phyloP scores from a whole-genome alignment of 2,329 filamentous ascomycete species.

The Trichoderma lentiforme region DNA sequence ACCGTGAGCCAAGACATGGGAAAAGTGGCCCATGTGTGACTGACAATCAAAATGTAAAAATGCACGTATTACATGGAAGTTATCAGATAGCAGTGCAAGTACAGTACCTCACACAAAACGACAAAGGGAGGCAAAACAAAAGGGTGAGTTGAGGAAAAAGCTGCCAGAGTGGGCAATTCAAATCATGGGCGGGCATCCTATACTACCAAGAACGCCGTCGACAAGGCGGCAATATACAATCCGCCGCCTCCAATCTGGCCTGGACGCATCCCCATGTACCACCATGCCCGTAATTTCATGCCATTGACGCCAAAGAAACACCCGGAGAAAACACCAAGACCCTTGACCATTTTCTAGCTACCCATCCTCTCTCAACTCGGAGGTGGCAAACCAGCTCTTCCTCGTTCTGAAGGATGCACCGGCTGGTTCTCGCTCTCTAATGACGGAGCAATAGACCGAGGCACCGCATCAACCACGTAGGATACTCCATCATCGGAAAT shows the following conservation, averaged over 20 bases:
- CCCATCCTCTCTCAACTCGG: conserved; percentile 8
- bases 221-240: not conserved
- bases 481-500: conserved; percentile 70
- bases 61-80: not conserved
- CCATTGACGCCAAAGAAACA: not conserved
- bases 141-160: not conserved
- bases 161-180: not conserved
- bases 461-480: conserved; percentile 67
- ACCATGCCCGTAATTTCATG: not conserved
- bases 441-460: conserved; percentile 57
- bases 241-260: not conserved
- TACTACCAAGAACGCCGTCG: conserved; percentile 7
- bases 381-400: conserved; percentile 22
- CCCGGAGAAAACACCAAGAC: not conserved
- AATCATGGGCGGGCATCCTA: not conserved
- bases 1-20: not conserved
- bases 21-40: not conserved
- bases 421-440: conserved; percentile 48
- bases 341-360: not conserved
- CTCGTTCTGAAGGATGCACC: conserved; percentile 48
- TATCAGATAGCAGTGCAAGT: not conserved
- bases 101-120: not conserved
- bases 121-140: not conserved
- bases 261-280: not conserved
- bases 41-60: not conserved